Conservation (phyloP, 78 protist genomes). For the Dictyostelium capitatum region DNA sequence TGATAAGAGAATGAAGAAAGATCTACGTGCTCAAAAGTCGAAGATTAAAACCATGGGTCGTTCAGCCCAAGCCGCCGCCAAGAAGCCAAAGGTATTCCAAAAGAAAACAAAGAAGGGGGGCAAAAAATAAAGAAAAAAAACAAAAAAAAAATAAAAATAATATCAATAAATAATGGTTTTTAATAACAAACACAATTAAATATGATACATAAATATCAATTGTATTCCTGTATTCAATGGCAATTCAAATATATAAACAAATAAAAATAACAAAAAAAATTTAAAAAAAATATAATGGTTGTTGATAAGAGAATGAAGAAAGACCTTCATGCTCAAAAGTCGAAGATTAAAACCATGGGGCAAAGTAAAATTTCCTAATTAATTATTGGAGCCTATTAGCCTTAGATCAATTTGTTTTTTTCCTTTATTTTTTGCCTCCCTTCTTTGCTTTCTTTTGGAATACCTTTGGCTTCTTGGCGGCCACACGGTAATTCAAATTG, state of each 20-base stretch:
- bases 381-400: no score
- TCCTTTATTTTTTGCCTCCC: slow-evolving; percentile 3
- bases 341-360: neutral
- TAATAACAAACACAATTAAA: neutral
- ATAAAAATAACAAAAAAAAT: neutral
- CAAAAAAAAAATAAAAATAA: neutral
- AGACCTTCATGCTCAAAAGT: slow-evolving; percentile 43
- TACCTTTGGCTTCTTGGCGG: neutral
- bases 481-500: no score
- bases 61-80: neutral
- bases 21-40: slow-evolving; percentile 27
- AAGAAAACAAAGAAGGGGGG: neutral
- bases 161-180: neutral
- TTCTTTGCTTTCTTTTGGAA: neutral
- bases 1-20: slow-evolving; percentile 82
- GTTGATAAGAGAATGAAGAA: slow-evolving; percentile 84
- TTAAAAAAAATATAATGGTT: slow-evolving; percentile 30
- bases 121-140: neutral
- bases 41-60: slow-evolving; percentile 7
- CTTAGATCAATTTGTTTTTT: neutral
- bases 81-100: neutral
- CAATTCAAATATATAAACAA: no score
- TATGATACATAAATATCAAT: no score
- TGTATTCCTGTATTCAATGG: no score
- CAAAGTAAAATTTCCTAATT: no score